Evolutionary conservation across 345 rosid genomes (phyloP), one percentile per base, ranked within the genome.

Genomic region (Gossypium turneri): DNA sequence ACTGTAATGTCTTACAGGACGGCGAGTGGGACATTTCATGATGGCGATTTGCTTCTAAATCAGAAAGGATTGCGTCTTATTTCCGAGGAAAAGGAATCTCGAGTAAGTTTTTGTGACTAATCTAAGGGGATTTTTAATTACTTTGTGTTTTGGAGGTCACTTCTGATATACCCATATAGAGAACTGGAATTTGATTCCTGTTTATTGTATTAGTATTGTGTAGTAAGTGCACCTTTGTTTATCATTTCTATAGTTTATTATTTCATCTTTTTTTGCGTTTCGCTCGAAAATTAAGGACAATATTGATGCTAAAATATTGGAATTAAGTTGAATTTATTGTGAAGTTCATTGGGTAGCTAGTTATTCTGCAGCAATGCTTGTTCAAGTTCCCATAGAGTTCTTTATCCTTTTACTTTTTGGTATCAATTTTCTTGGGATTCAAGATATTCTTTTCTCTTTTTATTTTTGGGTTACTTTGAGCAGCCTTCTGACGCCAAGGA

Each of bases 11-110:
- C 29, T 20, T 68, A 34, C 83, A 91, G 99, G 83, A 93, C 98
- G 56, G 98, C 97, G 2, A 94, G 98, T 75, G 98, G 98, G 55
- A 94, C 98, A 11, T 94, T 94, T 83, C 97, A 90, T 69, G 98
- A 94, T 47, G 98, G 98, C 16, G 98, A 89, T 86, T 78, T 94
- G 81, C 92, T 90, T 27, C 80, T 94, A 51, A 94, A 94, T 74
- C 98, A 89, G 83, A 95, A 95, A 78, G 99, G 99, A 43, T 24
- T 91, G 78, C 88, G 86, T 61, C 82, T 91, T 59, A 84, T 77
- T 50, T 85, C 98, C 19, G 92, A 88, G 72, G 89, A 91, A 62
- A 93, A 87, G 70, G 94, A 84, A 84, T 82, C 87, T 59, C 81
- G 86, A 61, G 96, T 94, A 82, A 85, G 84, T 52, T 76, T 63